phyloP scores from a whole-genome alignment of 2,329 filamentous ascomycete species.

The Colletotrichum salicis region DNA sequence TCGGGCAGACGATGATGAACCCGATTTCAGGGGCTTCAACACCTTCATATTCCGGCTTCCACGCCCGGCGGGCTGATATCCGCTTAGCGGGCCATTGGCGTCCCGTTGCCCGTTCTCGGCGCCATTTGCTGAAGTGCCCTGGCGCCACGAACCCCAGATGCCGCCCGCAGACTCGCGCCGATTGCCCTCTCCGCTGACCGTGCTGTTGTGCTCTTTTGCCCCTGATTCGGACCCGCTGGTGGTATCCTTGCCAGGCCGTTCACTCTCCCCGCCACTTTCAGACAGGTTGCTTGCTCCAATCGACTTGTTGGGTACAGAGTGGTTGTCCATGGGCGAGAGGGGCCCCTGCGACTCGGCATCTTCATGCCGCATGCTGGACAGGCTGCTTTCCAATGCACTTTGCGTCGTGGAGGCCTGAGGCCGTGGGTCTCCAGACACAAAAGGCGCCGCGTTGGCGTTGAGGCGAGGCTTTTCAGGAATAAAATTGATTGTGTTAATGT shows the following conservation, averaged over 20 bases:
- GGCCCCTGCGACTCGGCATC: conserved; percentile 41
- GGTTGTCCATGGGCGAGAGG: conserved; percentile 50
- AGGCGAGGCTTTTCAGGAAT: conserved; percentile 66
- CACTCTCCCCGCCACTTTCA: conserved; percentile 57
- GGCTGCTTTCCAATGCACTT: conserved; percentile 35
- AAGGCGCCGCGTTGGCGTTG: conserved; percentile 62
- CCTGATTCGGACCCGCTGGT: conserved; percentile 29
- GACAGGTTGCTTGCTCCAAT: conserved; percentile 50
- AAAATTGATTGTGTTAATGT: conserved; percentile 73
- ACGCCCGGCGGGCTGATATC: conserved; percentile 76
- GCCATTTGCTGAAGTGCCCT: conserved; percentile 58
- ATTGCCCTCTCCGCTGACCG: conserved; percentile 28
- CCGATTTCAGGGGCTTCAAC: conserved; percentile 79
- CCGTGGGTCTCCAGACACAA: conserved; percentile 51
- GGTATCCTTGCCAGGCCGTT: conserved; percentile 45
- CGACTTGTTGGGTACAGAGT: conserved; percentile 48
- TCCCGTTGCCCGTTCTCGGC: conserved; percentile 66
- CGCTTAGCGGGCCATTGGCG: conserved; percentile 63
- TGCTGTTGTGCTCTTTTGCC: conserved; percentile 24
- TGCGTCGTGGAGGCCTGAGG: conserved; percentile 37
- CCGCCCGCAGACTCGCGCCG: conserved; percentile 63
- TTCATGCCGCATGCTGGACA: conserved; percentile 42
- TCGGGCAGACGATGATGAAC: conserved; percentile 57
- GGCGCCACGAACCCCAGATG: conserved; percentile 79
- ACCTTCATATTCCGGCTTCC: conserved; percentile 85